Percentiles rank a stretch among this genome's conserved stretches.
Evolutionary conservation across 352 stramenopile genomes (phyloP).

Genomic region (Sclerospora graminicola): DNA sequence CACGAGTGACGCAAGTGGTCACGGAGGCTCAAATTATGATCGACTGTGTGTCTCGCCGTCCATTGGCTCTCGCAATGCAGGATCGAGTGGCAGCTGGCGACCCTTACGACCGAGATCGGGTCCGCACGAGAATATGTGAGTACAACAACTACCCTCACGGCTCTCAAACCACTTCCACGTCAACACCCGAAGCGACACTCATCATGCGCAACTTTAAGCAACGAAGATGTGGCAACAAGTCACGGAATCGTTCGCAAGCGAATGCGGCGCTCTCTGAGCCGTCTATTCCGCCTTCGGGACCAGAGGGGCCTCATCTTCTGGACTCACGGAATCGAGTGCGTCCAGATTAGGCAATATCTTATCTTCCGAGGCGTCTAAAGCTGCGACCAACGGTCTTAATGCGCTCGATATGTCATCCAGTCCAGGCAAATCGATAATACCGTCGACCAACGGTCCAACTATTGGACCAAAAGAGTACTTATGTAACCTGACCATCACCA

Average conservation of each 20-base stretch:
- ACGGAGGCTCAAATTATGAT: conserved; percentile 18
- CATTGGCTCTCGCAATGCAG: conserved; percentile 3
- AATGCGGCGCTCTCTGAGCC: conserved; percentile 10
- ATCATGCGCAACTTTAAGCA: conserved; percentile 36
- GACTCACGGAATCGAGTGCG: conserved; percentile 6
- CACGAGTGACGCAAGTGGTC: conserved; percentile 24
- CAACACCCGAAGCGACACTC: conserved; percentile 19
- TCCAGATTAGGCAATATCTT: conserved; percentile 35
- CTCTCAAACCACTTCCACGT: conserved; percentile 9
- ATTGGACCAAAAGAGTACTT: conserved; percentile 11
- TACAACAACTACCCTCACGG: no score
- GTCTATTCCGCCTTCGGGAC: conserved; percentile 11
- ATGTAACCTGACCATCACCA: conserved; percentile 20
- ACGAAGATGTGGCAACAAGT: conserved; percentile 21
- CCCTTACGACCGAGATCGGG: no score
- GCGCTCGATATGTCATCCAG: conserved; percentile 9
- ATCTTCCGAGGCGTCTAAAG: conserved; percentile 21
- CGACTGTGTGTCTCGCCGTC: conserved; percentile 13
- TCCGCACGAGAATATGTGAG: no score
- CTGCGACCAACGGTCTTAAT: conserved; percentile 1
- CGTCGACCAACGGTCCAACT: background rate
- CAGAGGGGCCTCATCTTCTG: conserved; percentile 5
- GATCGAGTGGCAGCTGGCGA: background rate
- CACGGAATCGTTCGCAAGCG: conserved; percentile 18
- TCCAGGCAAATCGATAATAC: no score